A percentile compares a stretch with the other conserved stretches of the same genome.
Conservation (phyloP, 1,284 basidiomycete genomes). For the Rhodotorula sp. region DNA sequence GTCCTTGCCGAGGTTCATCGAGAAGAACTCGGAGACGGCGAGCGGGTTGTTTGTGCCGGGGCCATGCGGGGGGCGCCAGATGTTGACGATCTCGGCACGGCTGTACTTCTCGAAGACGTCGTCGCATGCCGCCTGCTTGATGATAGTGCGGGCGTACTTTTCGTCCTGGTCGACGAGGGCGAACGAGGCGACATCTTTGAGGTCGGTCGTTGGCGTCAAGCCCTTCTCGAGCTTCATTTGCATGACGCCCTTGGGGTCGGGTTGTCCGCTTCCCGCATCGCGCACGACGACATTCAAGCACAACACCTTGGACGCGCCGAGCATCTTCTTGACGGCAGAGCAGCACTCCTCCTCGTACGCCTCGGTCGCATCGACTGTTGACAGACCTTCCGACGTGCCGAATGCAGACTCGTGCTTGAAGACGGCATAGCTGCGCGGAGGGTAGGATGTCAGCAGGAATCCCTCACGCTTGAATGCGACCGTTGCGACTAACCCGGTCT, state of each 20-base stretch:
- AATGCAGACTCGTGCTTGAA: slow-evolving; percentile 35
- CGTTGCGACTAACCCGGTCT: slow-evolving; percentile 27
- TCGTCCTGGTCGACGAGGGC: slow-evolving; percentile 48
- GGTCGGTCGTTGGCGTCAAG: slow-evolving; percentile 26
- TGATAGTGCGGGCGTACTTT: slow-evolving; percentile 32
- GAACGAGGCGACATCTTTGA: slow-evolving; percentile 42
- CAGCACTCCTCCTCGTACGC: slow-evolving; percentile 42
- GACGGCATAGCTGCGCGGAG: slow-evolving; percentile 36
- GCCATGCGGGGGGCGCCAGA: slow-evolving; percentile 45
- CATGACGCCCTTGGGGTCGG: slow-evolving; percentile 5
- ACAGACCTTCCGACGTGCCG: slow-evolving; percentile 24
- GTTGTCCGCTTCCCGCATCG: background rate
- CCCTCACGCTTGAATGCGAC: background rate
- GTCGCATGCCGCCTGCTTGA: slow-evolving; percentile 27
- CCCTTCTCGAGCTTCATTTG: slow-evolving; percentile 16
- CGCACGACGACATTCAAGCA: slow-evolving; percentile 45
- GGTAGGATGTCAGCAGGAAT: background rate
- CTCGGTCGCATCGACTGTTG: slow-evolving; percentile 41
- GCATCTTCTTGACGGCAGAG: slow-evolving; percentile 31
- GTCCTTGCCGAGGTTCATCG: slow-evolving; percentile 31
- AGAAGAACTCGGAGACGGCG: slow-evolving; percentile 38
- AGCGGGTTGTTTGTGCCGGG: slow-evolving; percentile 47
- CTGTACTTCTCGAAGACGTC: slow-evolving; percentile 29
- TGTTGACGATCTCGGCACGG: slow-evolving; percentile 45
- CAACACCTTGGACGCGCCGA: slow-evolving; percentile 44